Evolutionary conservation across 805 yeast genomes (phyloP), one percentile per base, ranked within the genome.

Genomic region (Myxozyma lipomycoides): DNA sequence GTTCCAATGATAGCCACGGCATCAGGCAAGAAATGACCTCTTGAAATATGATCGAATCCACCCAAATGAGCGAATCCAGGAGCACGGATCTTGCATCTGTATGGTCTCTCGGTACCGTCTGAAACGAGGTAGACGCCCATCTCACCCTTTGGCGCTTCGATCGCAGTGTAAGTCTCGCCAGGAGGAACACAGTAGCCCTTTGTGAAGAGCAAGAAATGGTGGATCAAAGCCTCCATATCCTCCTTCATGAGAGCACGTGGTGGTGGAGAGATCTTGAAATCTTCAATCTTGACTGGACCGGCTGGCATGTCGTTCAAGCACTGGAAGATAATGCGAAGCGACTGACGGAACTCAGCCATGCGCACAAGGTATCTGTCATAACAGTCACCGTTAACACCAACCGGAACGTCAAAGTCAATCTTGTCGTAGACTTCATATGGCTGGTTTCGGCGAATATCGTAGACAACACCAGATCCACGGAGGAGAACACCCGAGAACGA

Each of bases 71-170:
- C 89, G 67, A 87, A 87, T 40, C 95, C 95, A 43, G 95, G 95
- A n/a, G 95, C 89, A 73, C 95, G 83, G 64, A 87, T 86, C 75
- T 86, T 86, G 75, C 95, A 86, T 73, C 89, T 81, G 74, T 87
- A 87, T 32, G 95, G 95, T 70, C 93, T 79, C 73, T 87, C 95
- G 52, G 84, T 71, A 49, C 95, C 95, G 72, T 87, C 95, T 60
- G 89, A 81, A 49, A 87, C 95, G 46, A 87, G 82, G 65, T 83
- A 87, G 49, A 86, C 95, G 54, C 86, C 95, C 93, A 87, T 85
- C 72, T 87, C 95, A 67, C 95, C 95, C 79, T 87, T 87, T 68
- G 95, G 95, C 22, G 95, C 95, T 73, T 87, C 95, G 61, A 87
- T 86, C 50, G 86, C 91, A 45, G 93, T 85, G 68, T 87, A 87